A percentile compares a stretch with the other conserved stretches of the same genome.
phyloP scores from a whole-genome alignment of 2,329 filamentous ascomycete species.

The Plectosphaerella cucumerina region DNA sequence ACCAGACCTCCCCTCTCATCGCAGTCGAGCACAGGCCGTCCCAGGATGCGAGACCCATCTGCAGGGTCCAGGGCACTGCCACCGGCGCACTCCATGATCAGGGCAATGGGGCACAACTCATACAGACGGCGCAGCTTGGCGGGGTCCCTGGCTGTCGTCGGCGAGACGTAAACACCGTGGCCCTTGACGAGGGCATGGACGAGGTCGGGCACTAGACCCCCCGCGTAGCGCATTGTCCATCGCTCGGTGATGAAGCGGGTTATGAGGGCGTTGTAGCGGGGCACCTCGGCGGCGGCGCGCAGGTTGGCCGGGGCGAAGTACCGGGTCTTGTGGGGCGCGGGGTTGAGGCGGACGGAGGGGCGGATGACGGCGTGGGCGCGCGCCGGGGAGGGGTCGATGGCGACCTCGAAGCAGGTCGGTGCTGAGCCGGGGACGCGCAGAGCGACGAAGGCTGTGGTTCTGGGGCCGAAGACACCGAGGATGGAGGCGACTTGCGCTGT shows the following conservation, averaged over 20 bases:
- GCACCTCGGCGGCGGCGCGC: constrained; percentile 48
- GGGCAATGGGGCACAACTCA: constrained; percentile 55
- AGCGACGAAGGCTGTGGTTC: constrained; percentile 52
- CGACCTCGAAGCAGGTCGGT: constrained; percentile 46
- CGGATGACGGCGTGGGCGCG: constrained; percentile 32
- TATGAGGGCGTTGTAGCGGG: constrained; percentile 44
- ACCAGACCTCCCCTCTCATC: constrained; percentile 47
- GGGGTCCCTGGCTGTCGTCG: constrained; percentile 44
- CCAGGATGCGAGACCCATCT: constrained; percentile 36
- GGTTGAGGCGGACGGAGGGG: constrained; percentile 29
- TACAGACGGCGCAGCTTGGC: constrained; percentile 57
- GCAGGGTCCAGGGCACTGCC: constrained; percentile 49
- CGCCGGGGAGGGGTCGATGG: constrained; percentile 3
- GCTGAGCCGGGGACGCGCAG: constrained; percentile 37
- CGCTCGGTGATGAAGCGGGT: constrained; percentile 42
- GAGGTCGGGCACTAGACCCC: constrained; percentile 58
- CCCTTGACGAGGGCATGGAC: constrained; percentile 57
- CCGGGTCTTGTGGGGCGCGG: constrained; percentile 38
- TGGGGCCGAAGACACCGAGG: constrained; percentile 50
- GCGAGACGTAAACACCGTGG: constrained; percentile 57
- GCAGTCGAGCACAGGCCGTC: constrained; percentile 29
- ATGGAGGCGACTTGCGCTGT: constrained; percentile 43
- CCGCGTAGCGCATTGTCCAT: constrained; percentile 58
- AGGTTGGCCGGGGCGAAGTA: constrained; percentile 63
- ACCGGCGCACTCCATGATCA: constrained; percentile 57